Conservation (phyloP, 2,329 filamentous ascomycete genomes). For the Aspergillus oerlinghausenensis region DNA sequence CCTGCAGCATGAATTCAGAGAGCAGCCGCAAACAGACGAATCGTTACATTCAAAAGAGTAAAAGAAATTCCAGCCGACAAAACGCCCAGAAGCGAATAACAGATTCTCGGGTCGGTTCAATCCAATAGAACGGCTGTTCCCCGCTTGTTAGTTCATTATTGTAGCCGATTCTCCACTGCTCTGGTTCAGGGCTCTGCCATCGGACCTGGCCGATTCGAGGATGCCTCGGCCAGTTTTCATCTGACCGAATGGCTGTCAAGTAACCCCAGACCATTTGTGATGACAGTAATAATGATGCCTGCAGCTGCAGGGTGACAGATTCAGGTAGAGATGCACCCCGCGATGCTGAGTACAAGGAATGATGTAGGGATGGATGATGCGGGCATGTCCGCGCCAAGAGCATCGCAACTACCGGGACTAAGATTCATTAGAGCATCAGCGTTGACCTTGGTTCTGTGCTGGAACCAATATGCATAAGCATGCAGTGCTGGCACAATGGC, state of each 20-base stretch:
- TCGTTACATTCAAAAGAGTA: not conserved
- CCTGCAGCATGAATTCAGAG: not conserved
- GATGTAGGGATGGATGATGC: not conserved
- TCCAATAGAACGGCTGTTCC: not conserved
- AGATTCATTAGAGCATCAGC: not conserved
- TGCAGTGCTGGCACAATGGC: too few species aligned
- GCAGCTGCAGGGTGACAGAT: not conserved
- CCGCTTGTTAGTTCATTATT: not conserved
- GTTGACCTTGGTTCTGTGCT: too few species aligned
- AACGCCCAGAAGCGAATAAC: not conserved
- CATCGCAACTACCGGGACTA: not conserved
- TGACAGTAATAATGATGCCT: not conserved
- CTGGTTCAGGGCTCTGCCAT: not conserved
- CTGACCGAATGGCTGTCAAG: not conserved
- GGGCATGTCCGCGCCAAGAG: not conserved
- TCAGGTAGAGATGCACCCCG: not conserved
- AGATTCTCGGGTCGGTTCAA: not conserved
- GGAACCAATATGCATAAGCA: too few species aligned
- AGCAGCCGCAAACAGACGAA: not conserved
- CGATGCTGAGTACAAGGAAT: not conserved
- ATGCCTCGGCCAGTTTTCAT: not conserved
- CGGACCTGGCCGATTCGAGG: not conserved
- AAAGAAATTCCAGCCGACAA: not conserved
- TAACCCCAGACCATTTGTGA: not conserved
- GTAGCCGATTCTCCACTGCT: not conserved